phyloP scores from a whole-genome alignment of 2,329 filamentous ascomycete genomes.

The Chalara sp. region DNA sequence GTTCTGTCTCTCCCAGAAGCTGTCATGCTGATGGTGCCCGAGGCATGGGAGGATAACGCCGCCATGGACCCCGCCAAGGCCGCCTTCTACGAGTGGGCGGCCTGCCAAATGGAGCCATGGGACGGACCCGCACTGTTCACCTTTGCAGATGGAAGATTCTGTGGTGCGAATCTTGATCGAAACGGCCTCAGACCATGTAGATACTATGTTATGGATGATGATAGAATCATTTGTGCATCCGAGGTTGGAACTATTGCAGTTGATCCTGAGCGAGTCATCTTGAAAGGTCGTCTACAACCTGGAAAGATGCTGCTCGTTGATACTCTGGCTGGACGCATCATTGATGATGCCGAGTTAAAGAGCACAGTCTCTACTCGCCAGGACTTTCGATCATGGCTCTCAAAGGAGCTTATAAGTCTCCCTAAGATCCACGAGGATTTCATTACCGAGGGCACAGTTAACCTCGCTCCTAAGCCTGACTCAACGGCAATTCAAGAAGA shows the following conservation, averaged over 20 bases:
- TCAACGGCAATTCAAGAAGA: conserved; percentile 73
- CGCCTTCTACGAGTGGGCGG: conserved; percentile 97
- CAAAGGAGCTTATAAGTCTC: conserved; percentile 77
- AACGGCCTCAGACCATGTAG: conserved; percentile 93
- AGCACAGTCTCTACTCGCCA: conserved; percentile 77
- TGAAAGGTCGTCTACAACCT: conserved; percentile 90
- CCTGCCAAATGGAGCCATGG: conserved; percentile 98
- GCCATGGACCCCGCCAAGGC: conserved; percentile 92
- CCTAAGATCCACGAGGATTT: conserved; percentile 65
- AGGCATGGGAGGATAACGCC: conserved; percentile 93
- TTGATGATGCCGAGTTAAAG: conserved; percentile 91
- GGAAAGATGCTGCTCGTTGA: conserved; percentile 96
- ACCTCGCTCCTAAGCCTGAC: conserved; percentile 63
- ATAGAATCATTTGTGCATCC: conserved; percentile 94
- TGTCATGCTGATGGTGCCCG: conserved; percentile 97
- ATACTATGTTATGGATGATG: conserved; percentile 95
- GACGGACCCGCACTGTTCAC: conserved; percentile 95
- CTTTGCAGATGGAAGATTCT: conserved; percentile 93
- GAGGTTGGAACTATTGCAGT: conserved; percentile 92
- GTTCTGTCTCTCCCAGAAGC: conserved; percentile 92
- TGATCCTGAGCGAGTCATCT: conserved; percentile 81
- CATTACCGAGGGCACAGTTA: conserved; percentile 46
- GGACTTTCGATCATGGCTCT: conserved; percentile 84
- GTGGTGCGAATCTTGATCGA: conserved; percentile 91
- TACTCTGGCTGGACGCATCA: conserved; percentile 83